phyloP scores from a whole-genome alignment of 73 alveolate genomes.

The Halteria grandinella region DNA sequence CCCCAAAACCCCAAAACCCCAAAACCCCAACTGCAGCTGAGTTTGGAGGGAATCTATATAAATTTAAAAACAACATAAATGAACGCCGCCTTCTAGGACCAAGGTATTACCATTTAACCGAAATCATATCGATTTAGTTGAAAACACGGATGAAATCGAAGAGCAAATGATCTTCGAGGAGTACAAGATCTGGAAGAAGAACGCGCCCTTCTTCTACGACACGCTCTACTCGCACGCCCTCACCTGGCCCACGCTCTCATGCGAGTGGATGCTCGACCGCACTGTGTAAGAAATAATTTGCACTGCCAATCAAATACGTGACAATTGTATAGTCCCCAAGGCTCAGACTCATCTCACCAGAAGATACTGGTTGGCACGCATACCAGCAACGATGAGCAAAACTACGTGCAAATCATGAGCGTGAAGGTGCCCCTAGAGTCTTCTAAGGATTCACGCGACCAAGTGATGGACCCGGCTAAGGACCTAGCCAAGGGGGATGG shows the following conservation, averaged over 20 bases:
- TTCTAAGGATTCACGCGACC: slow-evolving; percentile 75
- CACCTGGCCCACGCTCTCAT: slow-evolving; percentile 97
- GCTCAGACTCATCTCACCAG: slow-evolving; percentile 79
- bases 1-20: slow-evolving; percentile 41
- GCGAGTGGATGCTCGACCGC: slow-evolving; percentile 93
- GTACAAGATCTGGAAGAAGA: slow-evolving; percentile 98
- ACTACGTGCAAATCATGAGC: slow-evolving; percentile 88
- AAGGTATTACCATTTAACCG: slow-evolving; percentile 6
- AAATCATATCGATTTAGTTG: slow-evolving; percentile 18
- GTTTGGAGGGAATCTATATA: background rate
- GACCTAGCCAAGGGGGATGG: slow-evolving; percentile 82
- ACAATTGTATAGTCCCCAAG: slow-evolving; percentile 59
- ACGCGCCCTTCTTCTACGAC: slow-evolving; percentile 96
- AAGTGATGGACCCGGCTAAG: slow-evolving; percentile 78
- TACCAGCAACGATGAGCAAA: slow-evolving; percentile 91
- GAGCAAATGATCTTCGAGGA: slow-evolving; percentile 94
- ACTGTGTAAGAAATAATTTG: slow-evolving; percentile 75
- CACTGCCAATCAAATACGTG: no score
- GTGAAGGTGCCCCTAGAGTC: slow-evolving; percentile 86
- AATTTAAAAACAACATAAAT: slow-evolving; percentile 13
- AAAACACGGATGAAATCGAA: slow-evolving; percentile 82
- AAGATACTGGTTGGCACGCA: slow-evolving; percentile 96
- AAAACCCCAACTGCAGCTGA: background rate
- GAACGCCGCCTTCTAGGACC: slow-evolving; percentile 44
- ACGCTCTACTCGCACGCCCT: slow-evolving; percentile 90